Percentiles rank a stretch among this genome's conserved stretches.
phyloP scores from a whole-genome alignment of 352 stramenopile species.

The Globisporangium recalcitrans region DNA sequence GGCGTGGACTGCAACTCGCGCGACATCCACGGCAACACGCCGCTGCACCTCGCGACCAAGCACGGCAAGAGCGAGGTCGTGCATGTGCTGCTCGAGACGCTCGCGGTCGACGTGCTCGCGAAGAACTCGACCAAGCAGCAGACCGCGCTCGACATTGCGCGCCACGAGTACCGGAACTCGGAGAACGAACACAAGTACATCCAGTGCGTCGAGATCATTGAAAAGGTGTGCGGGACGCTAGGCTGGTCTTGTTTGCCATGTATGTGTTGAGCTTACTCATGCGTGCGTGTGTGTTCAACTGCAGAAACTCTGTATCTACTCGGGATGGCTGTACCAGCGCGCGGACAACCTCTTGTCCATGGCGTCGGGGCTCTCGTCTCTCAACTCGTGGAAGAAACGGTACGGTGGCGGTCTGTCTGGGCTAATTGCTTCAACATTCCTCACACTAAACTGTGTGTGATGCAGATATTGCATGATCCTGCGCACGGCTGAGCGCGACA shows the following conservation, averaged over 20 bases:
- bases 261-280: background rate
- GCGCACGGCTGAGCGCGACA: constrained; percentile 36
- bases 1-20: constrained; percentile 53
- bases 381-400: constrained; percentile 84
- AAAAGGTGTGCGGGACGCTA: constrained; percentile 42
- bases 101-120: constrained; percentile 44
- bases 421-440: too few relatives aligned
- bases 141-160: constrained; percentile 67
- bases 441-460: background rate
- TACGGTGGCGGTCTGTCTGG: constrained; percentile 13
- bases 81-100: constrained; percentile 48
- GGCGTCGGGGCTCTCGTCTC: constrained; percentile 55
- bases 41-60: constrained; percentile 57
- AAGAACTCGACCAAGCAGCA: constrained; percentile 48
- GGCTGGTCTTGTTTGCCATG: background rate
- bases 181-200: constrained; percentile 38
- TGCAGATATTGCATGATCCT: constrained; percentile 74
- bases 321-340: constrained; percentile 77
- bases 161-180: constrained; percentile 41
- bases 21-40: constrained; percentile 57
- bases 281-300: background rate
- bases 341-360: constrained; percentile 78
- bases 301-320: constrained; percentile 78
- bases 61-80: constrained; percentile 69
- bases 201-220: constrained; percentile 71